A percentile compares a stretch with the other conserved stretches of the same genome.
These are phyloP conservation scores for Metschnikowia colocasiae DNA, from an alignment of 805 yeast genomes.

Conservation along the genomic window DNA sequence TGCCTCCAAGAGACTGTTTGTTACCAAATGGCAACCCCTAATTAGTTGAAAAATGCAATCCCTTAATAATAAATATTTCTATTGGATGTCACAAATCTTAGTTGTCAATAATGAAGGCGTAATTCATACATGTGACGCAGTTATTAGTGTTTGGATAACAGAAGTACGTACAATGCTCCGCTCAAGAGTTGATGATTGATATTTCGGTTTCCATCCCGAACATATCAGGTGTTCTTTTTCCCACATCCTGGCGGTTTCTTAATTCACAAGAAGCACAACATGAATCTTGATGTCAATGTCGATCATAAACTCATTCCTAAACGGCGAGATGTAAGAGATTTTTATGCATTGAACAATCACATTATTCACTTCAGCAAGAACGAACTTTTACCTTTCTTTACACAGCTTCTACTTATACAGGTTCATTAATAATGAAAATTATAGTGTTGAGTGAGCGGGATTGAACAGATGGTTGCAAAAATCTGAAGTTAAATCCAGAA, in stretches of 20 bases:
- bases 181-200: conserved; percentile 33
- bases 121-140: conserved; percentile 63
- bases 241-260: conserved; percentile 26
- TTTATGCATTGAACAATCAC: conserved; percentile 50
- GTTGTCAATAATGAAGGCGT: conserved; percentile 50
- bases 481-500: conserved; percentile 16
- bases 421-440: background rate
- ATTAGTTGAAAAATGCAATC: too few relatives aligned
- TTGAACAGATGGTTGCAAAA: conserved; percentile 31
- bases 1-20: background rate
- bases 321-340: conserved; percentile 46
- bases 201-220: conserved; percentile 47
- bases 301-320: conserved; percentile 36
- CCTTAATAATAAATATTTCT: too few relatives aligned
- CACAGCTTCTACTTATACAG: conserved; percentile 23
- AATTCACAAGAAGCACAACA: conserved; percentile 18
- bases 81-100: conserved; percentile 65
- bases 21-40: background rate
- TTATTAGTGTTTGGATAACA: conserved; percentile 19
- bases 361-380: conserved; percentile 46
- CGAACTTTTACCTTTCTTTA: conserved; percentile 44
- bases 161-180: conserved; percentile 46
- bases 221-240: conserved; percentile 53
- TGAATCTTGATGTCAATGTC: conserved; percentile 26
- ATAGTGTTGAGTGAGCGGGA: conserved; percentile 19